These are phyloP conservation scores for Bremia lactucae DNA, from an alignment of 352 stramenopile genomes.

Conservation along the genomic window DNA sequence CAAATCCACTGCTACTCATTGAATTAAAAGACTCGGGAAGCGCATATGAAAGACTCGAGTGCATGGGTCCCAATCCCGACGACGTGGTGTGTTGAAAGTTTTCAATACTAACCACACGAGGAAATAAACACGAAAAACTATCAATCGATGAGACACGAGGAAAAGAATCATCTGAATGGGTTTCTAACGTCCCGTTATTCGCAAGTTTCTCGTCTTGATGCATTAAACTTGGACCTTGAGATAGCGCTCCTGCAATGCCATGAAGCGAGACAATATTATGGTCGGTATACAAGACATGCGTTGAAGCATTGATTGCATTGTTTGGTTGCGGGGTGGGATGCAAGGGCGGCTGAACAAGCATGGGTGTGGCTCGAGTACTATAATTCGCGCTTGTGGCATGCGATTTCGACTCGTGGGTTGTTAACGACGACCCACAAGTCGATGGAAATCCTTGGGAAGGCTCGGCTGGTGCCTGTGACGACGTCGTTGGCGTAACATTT, in stretches of 20 bases:
- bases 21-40: constrained; percentile 14
- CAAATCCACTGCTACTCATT: constrained; percentile 19
- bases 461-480: constrained; percentile 14
- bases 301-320: constrained; percentile 10
- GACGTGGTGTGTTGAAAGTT: constrained; percentile 45
- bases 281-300: constrained; percentile 30
- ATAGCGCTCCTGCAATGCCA: constrained; percentile 24
- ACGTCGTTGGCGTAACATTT: constrained; percentile 5
- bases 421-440: constrained; percentile 7
- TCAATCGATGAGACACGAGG: constrained; percentile 77
- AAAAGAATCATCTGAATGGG: constrained; percentile 23
- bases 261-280: constrained; percentile 29
- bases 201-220: constrained; percentile 17
- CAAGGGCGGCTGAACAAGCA: constrained; percentile 24
- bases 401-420: constrained; percentile 22
- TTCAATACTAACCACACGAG: constrained; percentile 71
- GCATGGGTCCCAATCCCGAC: constrained; percentile 22
- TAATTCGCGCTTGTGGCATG: too few species aligned
- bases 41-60: constrained; percentile 14
- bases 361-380: constrained; percentile 1
- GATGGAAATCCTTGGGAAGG: constrained; percentile 12
- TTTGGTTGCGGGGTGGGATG: constrained; percentile 19
- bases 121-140: constrained; percentile 77
- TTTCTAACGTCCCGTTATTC: constrained; percentile 12
- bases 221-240: constrained; percentile 9